Evolutionary conservation across 2,329 filamentous ascomycete genomes (phyloP).

Genomic region (Pseudocercospora fijiensis): DNA sequence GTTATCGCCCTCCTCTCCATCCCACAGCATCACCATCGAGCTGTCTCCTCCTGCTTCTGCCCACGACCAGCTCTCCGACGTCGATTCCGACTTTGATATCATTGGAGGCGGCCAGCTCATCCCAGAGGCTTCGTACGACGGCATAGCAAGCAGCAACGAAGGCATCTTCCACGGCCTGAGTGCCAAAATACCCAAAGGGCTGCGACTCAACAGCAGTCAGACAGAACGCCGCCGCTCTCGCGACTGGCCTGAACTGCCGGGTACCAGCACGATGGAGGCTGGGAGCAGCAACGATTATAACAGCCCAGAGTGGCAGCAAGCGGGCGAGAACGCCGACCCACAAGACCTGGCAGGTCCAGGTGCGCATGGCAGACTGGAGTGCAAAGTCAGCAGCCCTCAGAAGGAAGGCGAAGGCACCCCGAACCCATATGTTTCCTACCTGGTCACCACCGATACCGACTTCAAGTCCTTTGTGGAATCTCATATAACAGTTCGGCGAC

Average conservation of each 20-base stretch:
- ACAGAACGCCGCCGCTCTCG: constrained; percentile 6
- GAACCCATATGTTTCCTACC: constrained; percentile 93
- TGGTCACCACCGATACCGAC: constrained; percentile 88
- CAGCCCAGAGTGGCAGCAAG: constrained; percentile 69
- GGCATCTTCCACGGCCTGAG: constrained; percentile 12
- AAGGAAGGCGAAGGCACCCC: constrained; percentile 97
- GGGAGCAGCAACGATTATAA: constrained; percentile 67
- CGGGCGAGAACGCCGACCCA: constrained; percentile 52
- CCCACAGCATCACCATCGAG: constrained; percentile 21
- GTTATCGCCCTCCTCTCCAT: background rate
- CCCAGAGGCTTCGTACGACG: constrained; percentile 19
- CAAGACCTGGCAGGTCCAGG: constrained; percentile 64
- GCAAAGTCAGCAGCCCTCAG: constrained; percentile 75
- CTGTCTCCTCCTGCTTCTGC: constrained; percentile 3
- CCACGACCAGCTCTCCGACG: constrained; percentile 12
- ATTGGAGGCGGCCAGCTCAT: constrained; percentile 20
- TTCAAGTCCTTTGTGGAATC: constrained; percentile 89
- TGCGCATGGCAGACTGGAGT: constrained; percentile 73
- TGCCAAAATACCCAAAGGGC: constrained; percentile 10
- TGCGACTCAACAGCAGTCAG: background rate
- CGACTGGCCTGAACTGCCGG: constrained; percentile 12
- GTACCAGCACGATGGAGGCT: constrained; percentile 31
- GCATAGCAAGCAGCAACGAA: constrained; percentile 16
- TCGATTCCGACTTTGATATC: constrained; percentile 22
- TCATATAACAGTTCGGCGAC: constrained; percentile 75